Conservation (phyloP, 176 grass and related monocot species). For the Areca catechu region DNA sequence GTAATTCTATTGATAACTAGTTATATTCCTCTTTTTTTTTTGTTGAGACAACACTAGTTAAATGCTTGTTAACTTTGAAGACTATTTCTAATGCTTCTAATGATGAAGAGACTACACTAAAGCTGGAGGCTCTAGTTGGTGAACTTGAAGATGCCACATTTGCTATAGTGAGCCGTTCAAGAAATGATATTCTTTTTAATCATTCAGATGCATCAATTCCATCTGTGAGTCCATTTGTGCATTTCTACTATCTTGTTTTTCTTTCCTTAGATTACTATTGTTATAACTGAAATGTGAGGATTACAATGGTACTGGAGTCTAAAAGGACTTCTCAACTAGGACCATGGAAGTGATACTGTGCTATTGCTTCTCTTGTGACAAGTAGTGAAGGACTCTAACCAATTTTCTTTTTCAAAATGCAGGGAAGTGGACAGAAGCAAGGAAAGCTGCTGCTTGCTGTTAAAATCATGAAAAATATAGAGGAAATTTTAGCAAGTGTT, state of each 20-base stretch:
- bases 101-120: constrained; percentile 78
- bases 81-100: constrained; percentile 34
- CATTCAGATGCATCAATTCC: constrained; percentile 23
- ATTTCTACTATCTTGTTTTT: not conserved
- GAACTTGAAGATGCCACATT: constrained; percentile 84
- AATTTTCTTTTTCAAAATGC: constrained; percentile 19
- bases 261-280: not conserved
- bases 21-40: not conserved
- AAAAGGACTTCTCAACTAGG: not conserved
- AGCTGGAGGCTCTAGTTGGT: constrained; percentile 91
- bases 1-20: not conserved
- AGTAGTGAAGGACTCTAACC: not conserved
- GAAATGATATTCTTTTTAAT: constrained; percentile 31
- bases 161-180: constrained; percentile 49
- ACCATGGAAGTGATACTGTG: not conserved
- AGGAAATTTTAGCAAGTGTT: constrained; percentile 48
- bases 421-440: constrained; percentile 48
- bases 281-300: not conserved
- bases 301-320: constrained; percentile 1
- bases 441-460: constrained; percentile 56
- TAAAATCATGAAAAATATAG: constrained; percentile 60
- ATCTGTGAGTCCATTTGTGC: constrained; percentile 24
- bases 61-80: not conserved
- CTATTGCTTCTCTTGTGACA: not conserved
- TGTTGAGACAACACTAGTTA: not conserved